phyloP scores from a whole-genome alignment of 73 alveolate genomes.

The Diophrys appendiculata region DNA sequence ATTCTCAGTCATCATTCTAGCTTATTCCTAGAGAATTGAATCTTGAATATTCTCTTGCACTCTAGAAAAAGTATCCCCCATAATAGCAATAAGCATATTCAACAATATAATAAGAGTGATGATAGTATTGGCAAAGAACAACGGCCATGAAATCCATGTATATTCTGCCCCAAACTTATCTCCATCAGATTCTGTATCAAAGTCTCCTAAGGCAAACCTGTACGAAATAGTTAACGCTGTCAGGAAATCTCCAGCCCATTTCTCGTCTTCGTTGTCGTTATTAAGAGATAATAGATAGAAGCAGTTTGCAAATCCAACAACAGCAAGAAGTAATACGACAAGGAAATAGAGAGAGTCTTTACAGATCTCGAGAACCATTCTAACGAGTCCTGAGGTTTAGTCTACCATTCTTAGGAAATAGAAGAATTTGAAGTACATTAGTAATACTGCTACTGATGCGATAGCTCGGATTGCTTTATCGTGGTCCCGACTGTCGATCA shows the following conservation, averaged over 20 bases:
- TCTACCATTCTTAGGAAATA: slow-evolving; percentile 35
- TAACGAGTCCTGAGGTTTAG: slow-evolving; percentile 42
- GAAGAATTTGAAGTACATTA: slow-evolving; percentile 44
- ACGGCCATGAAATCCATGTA: no score
- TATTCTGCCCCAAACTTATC: no score
- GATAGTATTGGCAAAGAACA: slow-evolving; percentile 28
- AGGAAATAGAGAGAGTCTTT: slow-evolving; percentile 29
- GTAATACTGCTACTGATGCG: slow-evolving; percentile 39
- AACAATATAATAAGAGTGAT: slow-evolving; percentile 25
- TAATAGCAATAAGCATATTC: slow-evolving; percentile 41
- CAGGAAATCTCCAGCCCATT: slow-evolving; percentile 1
- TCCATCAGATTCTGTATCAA: no score
- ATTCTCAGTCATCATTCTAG: neutral
- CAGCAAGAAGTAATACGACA: slow-evolving; percentile 18
- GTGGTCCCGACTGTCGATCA: neutral
- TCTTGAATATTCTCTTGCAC: slow-evolving; percentile 14
- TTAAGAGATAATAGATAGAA: slow-evolving; percentile 6
- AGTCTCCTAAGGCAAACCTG: no score
- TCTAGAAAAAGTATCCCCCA: slow-evolving; percentile 29
- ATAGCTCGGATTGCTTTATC: slow-evolving; percentile 3
- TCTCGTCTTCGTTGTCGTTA: neutral
- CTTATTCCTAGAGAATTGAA: neutral
- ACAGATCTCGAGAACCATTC: slow-evolving; percentile 48
- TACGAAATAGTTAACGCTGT: no score
- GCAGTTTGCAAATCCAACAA: slow-evolving; percentile 55